Evolutionary conservation across 1,284 basidiomycete species (phyloP), one percentile per base, ranked within the genome.

Genomic region (Anthracocystis panici-leucophaei): DNA sequence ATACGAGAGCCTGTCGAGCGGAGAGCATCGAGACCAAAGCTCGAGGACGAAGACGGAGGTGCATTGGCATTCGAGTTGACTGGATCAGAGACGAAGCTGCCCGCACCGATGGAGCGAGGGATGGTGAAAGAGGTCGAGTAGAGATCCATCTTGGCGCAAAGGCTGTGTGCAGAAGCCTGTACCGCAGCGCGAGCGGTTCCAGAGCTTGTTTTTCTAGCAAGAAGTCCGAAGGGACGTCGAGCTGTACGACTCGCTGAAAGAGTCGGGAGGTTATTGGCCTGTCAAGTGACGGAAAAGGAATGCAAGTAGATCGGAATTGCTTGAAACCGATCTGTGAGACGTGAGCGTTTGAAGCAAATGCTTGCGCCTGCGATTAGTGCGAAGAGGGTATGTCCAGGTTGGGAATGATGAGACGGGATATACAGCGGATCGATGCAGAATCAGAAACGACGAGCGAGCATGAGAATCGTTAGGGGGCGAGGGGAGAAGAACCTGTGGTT

Each of bases 41-140:
- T 51, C 10, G 69, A 46, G 10, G 73, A 56, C 5, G 69, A 65
- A 18, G 68, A 53, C 1, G 45, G 54, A 20, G 40, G 27, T 7
- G 70, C 57, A 25, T 49, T 64, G 27, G 25, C 61, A 42, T 64
- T 63, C 3, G 57, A 9, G 27, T 31, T 57, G 33, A 59, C 25
- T 10, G 75, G 23, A 14, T 79, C 74, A 25, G 67, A 49, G 41
- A 65, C 75, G 29, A 65, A 78, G 57, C 61, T 60, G 49, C 52
- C 56, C 14, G 70, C 53, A 11, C 69, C 78, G 20, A 69, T 40
- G 14, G 73, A 58, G 40, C 80, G 65, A n/a, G 80, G 81, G 25
- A 81, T 67, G 55, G 78, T 80, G 63, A 82, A 81, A 1, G 80
- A 69, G 16, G 75, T 79, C 41, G 79, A 74, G 65, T 81, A 82